Evolutionary conservation across 257 asterid species (phyloP).

Genomic region (Solanum ossicruentum): DNA sequence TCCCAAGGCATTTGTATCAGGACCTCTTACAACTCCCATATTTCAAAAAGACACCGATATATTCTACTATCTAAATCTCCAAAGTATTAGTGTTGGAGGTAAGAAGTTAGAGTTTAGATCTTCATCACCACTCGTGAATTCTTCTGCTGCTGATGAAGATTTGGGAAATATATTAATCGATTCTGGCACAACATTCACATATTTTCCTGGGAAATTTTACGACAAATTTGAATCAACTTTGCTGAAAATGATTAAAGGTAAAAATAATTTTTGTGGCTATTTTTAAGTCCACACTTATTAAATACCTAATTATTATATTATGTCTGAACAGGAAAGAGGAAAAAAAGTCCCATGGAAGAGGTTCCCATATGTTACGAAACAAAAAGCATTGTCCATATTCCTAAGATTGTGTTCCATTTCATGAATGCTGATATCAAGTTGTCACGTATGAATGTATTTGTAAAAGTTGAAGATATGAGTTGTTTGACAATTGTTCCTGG

Average conservation of each 20-base stretch:
- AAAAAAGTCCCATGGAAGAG: neutral
- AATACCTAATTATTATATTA: neutral
- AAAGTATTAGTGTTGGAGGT: slow-evolving; percentile 25
- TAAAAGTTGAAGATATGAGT: slow-evolving; percentile 12
- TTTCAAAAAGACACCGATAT: slow-evolving; percentile 13
- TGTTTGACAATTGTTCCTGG: slow-evolving; percentile 28
- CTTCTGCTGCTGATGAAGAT: neutral
- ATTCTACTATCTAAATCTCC: slow-evolving; percentile 28
- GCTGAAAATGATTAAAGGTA: neutral
- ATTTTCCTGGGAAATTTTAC: slow-evolving; percentile 17
- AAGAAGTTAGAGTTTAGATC: neutral
- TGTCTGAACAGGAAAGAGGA: neutral
- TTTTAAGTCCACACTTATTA: neutral
- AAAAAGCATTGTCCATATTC: neutral
- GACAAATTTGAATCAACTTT: slow-evolving; percentile 3
- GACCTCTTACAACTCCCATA: slow-evolving; percentile 33
- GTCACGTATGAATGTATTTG: slow-evolving; percentile 13
- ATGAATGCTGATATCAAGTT: slow-evolving; percentile 35
- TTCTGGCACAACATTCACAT: slow-evolving; percentile 49
- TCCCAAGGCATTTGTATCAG: slow-evolving; percentile 10
- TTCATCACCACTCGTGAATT: neutral
- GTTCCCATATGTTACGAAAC: neutral
- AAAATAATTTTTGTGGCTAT: neutral
- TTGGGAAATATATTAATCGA: slow-evolving; percentile 45
- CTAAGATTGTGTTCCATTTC: slow-evolving; percentile 26